These are phyloP conservation scores for Maudiozyma humilis DNA, from an alignment of 1,139 yeast species.

Conservation along the genomic window DNA sequence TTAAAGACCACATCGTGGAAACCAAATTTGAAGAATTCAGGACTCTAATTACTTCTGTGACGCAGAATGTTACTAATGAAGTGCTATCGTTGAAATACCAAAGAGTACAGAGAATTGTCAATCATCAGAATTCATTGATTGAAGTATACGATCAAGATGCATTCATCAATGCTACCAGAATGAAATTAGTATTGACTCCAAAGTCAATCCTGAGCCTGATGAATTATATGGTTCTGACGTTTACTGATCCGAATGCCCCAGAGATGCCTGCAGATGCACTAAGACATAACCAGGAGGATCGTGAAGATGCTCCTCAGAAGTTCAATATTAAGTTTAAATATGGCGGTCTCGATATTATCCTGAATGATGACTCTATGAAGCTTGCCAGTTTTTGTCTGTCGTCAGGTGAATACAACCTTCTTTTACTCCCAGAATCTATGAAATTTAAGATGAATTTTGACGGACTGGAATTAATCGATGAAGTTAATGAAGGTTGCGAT, in stretches of 20 bases:
- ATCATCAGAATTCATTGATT: conserved; percentile 43
- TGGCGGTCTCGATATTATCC: conserved; percentile 64
- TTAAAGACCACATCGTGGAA: conserved; percentile 69
- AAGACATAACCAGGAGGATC: conserved; percentile 53
- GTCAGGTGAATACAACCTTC: conserved; percentile 59
- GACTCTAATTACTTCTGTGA: conserved; percentile 58
- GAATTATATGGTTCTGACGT: conserved; percentile 78
- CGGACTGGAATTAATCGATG: conserved; percentile 71
- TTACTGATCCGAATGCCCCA: conserved; percentile 70
- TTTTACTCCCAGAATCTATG: conserved; percentile 69
- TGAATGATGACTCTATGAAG: conserved; percentile 78
- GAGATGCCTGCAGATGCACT: conserved; percentile 60
- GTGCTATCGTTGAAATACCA: conserved; percentile 57
- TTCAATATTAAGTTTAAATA: conserved; percentile 61
- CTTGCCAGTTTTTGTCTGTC: conserved; percentile 73
- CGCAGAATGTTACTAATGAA: conserved; percentile 34
- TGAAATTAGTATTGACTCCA: conserved; percentile 68
- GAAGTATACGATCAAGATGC: conserved; percentile 76
- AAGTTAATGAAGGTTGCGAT: conserved; percentile 55
- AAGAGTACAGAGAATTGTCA: conserved; percentile 55
- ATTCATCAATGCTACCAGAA: conserved; percentile 68
- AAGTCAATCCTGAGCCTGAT: conserved; percentile 69
- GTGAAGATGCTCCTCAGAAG: conserved; percentile 57
- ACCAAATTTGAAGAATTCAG: conserved; percentile 58
- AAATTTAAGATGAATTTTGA: conserved; percentile 72